Evolutionary conservation across 83 land plant species (phyloP).

Genomic region (Isoetes engelmannii): DNA sequence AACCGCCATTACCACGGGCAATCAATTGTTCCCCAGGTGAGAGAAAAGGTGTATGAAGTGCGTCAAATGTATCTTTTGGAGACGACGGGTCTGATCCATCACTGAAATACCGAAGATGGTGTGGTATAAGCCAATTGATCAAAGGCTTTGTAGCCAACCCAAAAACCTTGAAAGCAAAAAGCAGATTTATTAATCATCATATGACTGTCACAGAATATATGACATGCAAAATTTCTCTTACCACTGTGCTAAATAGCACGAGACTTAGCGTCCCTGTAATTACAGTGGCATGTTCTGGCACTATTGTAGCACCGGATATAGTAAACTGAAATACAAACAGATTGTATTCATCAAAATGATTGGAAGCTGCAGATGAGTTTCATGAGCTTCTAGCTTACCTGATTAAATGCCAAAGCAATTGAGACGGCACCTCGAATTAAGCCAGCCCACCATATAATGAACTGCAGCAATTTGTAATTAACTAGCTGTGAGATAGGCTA

Average conservation of each 20-base stretch:
- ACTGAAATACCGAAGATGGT: constrained; percentile 11
- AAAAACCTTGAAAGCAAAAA: constrained; percentile 42
- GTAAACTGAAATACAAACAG: constrained; percentile 55
- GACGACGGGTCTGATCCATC: constrained; percentile 36
- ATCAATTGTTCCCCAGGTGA: constrained; percentile 20
- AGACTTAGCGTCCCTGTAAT: constrained; percentile 82
- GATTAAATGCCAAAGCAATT: constrained; percentile 74
- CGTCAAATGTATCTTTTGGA: constrained; percentile 40
- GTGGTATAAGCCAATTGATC: constrained; percentile 44
- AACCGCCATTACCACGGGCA: constrained; percentile 4
- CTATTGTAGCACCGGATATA: constrained; percentile 44
- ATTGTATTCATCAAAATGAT: too few species aligned
- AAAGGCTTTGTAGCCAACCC: constrained; percentile 74
- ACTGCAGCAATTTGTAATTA: constrained; percentile 20
- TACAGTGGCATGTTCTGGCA: constrained; percentile 61
- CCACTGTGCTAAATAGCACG: constrained; percentile 95
- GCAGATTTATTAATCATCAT: neutral
- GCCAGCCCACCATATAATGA: constrained; percentile 94
- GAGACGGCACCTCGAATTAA: constrained; percentile 93
- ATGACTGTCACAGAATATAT: neutral
- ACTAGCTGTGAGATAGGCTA: too few species aligned
- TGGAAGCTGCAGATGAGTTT: too few species aligned
- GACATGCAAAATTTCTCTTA: constrained; percentile 19
- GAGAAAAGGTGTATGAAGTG: constrained; percentile 41
- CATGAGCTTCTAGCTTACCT: constrained; percentile 32